Evolutionary conservation across 2,329 filamentous ascomycete species (phyloP).

Genomic region (Hypoxylon sp.): DNA sequence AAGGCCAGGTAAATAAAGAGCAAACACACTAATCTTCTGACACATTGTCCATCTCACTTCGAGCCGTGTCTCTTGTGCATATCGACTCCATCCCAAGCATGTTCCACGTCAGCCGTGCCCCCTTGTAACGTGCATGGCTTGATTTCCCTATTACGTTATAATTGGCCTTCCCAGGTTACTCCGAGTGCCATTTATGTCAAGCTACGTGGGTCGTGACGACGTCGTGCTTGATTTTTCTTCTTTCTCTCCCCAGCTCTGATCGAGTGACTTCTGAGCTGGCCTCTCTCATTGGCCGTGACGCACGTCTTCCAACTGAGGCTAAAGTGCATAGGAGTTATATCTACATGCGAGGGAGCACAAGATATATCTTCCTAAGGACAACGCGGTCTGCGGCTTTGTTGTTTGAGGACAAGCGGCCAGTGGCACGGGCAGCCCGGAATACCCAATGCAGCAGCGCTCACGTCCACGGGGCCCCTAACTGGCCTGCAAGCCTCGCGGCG

Average conservation of each 20-base stretch:
- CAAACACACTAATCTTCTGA: background rate
- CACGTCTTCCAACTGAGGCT: background rate
- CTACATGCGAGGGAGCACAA: background rate
- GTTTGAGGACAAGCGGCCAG: background rate
- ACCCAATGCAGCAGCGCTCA: background rate
- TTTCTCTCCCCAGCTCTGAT: too few species aligned
- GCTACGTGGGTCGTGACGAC: background rate
- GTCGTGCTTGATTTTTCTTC: too few species aligned
- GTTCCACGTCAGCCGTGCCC: background rate
- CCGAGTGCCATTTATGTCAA: background rate
- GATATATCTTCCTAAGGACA: background rate
- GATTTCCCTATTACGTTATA: background rate
- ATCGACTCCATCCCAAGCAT: background rate
- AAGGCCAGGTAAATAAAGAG: background rate
- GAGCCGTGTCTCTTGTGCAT: background rate
- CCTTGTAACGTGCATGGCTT: background rate
- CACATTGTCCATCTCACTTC: background rate
- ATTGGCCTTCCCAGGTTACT: background rate
- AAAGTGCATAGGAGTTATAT: background rate
- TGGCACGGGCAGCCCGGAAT: background rate
- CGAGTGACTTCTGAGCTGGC: background rate
- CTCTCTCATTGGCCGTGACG: background rate
- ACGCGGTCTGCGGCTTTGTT: background rate
- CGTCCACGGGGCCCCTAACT: background rate
- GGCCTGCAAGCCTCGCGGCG: background rate